phyloP scores from a whole-genome alignment of 768 basidiomycete species.

The Naganishia friedmannii region DNA sequence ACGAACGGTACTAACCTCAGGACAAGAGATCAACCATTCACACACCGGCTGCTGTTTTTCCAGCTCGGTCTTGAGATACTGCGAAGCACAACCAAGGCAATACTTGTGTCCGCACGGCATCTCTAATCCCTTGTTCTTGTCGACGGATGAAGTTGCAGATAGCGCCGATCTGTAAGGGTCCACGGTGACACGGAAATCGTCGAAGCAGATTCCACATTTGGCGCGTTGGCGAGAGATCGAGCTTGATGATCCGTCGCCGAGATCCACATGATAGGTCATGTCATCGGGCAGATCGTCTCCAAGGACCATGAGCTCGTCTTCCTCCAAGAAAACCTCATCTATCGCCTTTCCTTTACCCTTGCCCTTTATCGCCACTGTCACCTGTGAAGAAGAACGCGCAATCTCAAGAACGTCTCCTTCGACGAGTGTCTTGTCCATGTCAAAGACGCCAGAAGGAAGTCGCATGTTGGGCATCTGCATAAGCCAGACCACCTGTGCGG shows the following conservation, averaged over 20 bases:
- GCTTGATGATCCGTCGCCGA: neutral
- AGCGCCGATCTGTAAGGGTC: slow-evolving; percentile 3
- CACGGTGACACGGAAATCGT: slow-evolving; percentile 3
- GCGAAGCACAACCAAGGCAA: slow-evolving; percentile 8
- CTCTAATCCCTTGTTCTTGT: slow-evolving; percentile 10
- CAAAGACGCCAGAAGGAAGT: slow-evolving; percentile 14
- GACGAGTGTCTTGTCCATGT: neutral
- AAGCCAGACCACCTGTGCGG: slow-evolving; percentile 3
- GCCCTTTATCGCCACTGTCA: neutral
- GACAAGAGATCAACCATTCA: slow-evolving; percentile 12
- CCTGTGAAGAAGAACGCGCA: too few relatives aligned
- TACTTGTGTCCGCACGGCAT: slow-evolving; percentile 11
- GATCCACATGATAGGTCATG: neutral
- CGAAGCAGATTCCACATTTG: slow-evolving; percentile 7
- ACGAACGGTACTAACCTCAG: neutral
- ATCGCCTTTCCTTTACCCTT: slow-evolving; percentile 9
- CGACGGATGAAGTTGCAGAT: slow-evolving; percentile 3
- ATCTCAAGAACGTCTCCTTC: neutral
- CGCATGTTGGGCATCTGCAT: slow-evolving; percentile 1
- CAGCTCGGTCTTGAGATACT: slow-evolving; percentile 13
- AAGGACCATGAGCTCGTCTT: neutral
- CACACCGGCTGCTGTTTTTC: neutral
- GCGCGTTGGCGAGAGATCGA: neutral
- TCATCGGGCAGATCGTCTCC: neutral
- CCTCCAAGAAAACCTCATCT: neutral